A percentile compares a stretch with the other conserved stretches of the same genome.
Evolutionary conservation across 176 grass and related monocot species (phyloP).

Genomic region (Calamus simplicifolius): DNA sequence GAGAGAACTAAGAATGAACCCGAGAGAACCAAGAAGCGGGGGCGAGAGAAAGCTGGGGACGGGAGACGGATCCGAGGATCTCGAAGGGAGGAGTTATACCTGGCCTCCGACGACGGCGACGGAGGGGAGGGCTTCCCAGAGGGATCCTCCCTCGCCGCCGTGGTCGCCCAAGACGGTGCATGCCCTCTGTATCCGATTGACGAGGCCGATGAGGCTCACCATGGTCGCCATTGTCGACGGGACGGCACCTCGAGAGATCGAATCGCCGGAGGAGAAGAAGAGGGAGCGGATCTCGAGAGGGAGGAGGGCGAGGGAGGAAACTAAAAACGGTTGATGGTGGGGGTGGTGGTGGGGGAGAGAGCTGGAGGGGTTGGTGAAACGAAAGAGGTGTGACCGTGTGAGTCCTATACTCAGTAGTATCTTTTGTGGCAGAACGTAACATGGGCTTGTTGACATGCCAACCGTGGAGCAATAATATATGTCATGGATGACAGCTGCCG

Average conservation of each 20-base stretch:
- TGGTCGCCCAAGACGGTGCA: slow-evolving; percentile 97
- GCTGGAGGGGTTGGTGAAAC: not conserved
- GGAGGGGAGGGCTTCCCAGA: slow-evolving; percentile 97
- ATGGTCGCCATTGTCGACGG: slow-evolving; percentile 75
- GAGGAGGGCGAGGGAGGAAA: slow-evolving; percentile 3
- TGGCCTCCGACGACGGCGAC: slow-evolving; percentile 99
- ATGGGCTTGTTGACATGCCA: no score
- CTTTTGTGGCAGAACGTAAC: no score
- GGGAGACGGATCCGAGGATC: not conserved
- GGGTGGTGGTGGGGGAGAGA: no score
- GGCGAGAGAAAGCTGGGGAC: no score
- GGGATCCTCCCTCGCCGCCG: slow-evolving; percentile 55
- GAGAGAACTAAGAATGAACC: no score
- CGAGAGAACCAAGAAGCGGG: not conserved
- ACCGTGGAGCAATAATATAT: no score
- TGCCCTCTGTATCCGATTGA: slow-evolving; percentile 96
- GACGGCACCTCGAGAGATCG: not conserved
- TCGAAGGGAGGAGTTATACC: slow-evolving; percentile 25
- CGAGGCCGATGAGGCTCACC: slow-evolving; percentile 94
- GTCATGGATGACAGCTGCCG: no score
- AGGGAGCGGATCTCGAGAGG: not conserved
- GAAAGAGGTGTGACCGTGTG: no score
- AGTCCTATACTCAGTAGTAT: no score
- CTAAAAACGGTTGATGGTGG: slow-evolving; percentile 12
- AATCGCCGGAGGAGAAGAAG: not conserved